phyloP scores from a whole-genome alignment of 148 eudicot species.

The Rhododendron kiyosumense region DNA sequence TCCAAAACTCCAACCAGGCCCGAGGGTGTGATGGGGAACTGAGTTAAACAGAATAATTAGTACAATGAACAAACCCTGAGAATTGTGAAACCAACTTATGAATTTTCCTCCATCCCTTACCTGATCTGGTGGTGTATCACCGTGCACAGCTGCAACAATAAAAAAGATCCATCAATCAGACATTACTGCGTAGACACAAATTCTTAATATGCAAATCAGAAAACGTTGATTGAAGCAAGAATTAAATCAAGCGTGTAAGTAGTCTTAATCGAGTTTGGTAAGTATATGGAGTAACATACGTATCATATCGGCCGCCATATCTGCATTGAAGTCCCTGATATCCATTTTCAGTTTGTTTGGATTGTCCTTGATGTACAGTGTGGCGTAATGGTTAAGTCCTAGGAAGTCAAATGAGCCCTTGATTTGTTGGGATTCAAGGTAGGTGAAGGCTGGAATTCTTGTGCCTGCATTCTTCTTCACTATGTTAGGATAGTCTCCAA shows the following conservation, averaged over 20 bases:
- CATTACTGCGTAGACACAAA: background rate
- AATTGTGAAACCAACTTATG: background rate
- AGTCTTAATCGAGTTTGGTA: background rate
- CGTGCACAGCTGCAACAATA: background rate
- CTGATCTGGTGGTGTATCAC: conserved; percentile 11
- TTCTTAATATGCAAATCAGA: background rate
- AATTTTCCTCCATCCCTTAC: conserved; percentile 1
- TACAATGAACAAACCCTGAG: background rate
- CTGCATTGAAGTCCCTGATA: conserved; percentile 35
- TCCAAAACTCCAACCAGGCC: conserved; percentile 30
- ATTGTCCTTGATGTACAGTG: conserved; percentile 25
- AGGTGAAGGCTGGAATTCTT: conserved; percentile 41
- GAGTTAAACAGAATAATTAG: conserved; percentile 2
- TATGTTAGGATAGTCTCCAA: conserved; percentile 55
- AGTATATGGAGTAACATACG: conserved; percentile 24
- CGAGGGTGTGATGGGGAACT: conserved; percentile 31
- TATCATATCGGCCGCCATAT: conserved; percentile 26
- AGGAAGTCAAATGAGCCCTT: conserved; percentile 62
- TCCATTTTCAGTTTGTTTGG: conserved; percentile 22
- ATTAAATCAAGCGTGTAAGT: background rate
- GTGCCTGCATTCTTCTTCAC: conserved; percentile 39
- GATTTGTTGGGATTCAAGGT: conserved; percentile 35
- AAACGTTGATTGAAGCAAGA: background rate
- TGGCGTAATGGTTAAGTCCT: conserved; percentile 50
- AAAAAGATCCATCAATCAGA: background rate